Evolutionary conservation across 192 early-diverging fungal genomes (phyloP).

Genomic region (Coemansia erecta): DNA sequence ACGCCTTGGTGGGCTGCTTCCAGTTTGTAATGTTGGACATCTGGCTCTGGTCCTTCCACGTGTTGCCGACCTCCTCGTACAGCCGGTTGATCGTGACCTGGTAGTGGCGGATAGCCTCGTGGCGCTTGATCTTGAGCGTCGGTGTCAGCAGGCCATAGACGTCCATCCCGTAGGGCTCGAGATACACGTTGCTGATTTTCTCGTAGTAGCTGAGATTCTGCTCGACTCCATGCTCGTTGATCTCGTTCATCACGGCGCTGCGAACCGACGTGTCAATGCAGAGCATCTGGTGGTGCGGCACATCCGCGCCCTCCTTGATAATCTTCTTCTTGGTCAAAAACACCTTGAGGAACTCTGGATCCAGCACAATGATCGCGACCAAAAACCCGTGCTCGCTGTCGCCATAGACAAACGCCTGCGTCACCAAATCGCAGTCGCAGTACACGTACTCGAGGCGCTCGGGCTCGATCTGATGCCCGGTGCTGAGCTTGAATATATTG

Average conservation of each 20-base stretch:
- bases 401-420: constrained; percentile 76
- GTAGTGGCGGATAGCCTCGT: constrained; percentile 52
- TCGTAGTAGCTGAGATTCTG: constrained; percentile 70
- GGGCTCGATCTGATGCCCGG: constrained; percentile 91
- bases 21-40: constrained; percentile 46
- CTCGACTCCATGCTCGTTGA: constrained; percentile 60
- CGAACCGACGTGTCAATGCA: constrained; percentile 63
- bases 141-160: constrained; percentile 83
- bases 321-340: constrained; percentile 56
- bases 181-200: constrained; percentile 62
- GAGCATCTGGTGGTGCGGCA: constrained; percentile 57
- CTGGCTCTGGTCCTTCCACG: constrained; percentile 32
- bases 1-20: constrained; percentile 19
- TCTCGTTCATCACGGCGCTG: constrained; percentile 54
- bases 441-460: constrained; percentile 93
- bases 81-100: constrained; percentile 57
- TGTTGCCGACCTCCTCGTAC: constrained; percentile 58
- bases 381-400: constrained; percentile 70
- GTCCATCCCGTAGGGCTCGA: constrained; percentile 68
- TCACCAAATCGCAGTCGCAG: constrained; percentile 68
- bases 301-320: constrained; percentile 44
- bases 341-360: constrained; percentile 57
- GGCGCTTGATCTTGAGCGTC: constrained; percentile 66
- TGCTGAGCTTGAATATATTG: constrained; percentile 87
- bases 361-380: constrained; percentile 77